Conservation (phyloP, 2,329 filamentous ascomycete species). For the Alternaria sp. region DNA sequence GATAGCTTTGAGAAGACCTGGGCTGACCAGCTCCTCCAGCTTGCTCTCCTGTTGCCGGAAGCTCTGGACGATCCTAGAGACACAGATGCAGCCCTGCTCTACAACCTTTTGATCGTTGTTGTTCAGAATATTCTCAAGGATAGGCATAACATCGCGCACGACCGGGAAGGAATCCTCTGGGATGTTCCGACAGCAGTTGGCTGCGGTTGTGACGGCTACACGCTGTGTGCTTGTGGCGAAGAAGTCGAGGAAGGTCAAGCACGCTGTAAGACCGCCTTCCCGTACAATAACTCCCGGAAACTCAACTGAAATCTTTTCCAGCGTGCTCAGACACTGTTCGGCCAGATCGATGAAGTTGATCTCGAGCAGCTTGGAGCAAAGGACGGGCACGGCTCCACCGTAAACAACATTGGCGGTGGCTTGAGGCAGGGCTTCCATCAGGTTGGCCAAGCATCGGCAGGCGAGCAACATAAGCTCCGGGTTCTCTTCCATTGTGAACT, state of each 20-base stretch:
- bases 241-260: slow-evolving; percentile 93
- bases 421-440: slow-evolving; percentile 95
- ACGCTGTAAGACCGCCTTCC: slow-evolving; percentile 94
- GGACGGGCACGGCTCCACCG: slow-evolving; percentile 90
- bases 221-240: slow-evolving; percentile 97
- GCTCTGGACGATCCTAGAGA: slow-evolving; percentile 94
- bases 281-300: slow-evolving; percentile 95
- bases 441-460: slow-evolving; percentile 91
- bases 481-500: slow-evolving; percentile 85
- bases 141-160: slow-evolving; percentile 95
- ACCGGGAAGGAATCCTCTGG: slow-evolving; percentile 91
- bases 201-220: slow-evolving; percentile 94
- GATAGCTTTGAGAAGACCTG: slow-evolving; percentile 83
- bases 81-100: slow-evolving; percentile 93
- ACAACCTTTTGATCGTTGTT: slow-evolving; percentile 97
- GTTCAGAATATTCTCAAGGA: slow-evolving; percentile 83
- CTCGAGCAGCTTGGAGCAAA: slow-evolving; percentile 93
- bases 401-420: slow-evolving; percentile 96
- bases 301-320: slow-evolving; percentile 97
- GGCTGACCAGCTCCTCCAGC: slow-evolving; percentile 89
- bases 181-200: slow-evolving; percentile 97
- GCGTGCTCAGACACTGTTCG: slow-evolving; percentile 92
- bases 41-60: slow-evolving; percentile 89
- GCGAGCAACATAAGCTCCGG: slow-evolving; percentile 97
- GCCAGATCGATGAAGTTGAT: slow-evolving; percentile 97